phyloP scores from a whole-genome alignment of 495 filamentous ascomycete genomes.

The Penicillium cinerascens region DNA sequence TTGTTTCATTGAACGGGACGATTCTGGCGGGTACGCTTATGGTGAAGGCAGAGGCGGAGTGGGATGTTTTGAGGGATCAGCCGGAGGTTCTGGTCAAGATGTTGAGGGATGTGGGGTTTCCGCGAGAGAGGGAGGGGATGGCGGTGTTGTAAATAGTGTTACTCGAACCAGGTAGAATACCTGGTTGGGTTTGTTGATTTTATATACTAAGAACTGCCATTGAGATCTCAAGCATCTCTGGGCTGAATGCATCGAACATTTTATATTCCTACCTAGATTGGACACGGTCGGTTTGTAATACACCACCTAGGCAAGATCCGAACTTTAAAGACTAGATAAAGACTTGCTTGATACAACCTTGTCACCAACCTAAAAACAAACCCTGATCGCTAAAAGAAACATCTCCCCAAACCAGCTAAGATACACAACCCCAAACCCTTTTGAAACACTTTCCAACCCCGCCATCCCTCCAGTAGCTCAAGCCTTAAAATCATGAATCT shows the following conservation, averaged over 20 bases:
- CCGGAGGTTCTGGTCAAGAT: slow-evolving; percentile 50
- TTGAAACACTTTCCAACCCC: no score
- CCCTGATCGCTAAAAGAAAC: neutral
- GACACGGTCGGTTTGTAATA: no score
- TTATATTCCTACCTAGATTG: no score
- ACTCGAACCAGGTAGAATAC: no score
- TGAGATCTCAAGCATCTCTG: no score
- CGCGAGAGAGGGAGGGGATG: slow-evolving; percentile 22
- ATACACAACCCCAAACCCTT: neutral
- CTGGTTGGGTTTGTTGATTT: no score
- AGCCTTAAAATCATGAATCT: slow-evolving; percentile 25
- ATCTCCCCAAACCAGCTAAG: neutral
- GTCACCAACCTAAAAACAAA: neutral
- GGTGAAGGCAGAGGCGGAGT: slow-evolving; percentile 71
- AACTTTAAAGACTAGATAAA: no score
- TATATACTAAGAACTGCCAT: no score
- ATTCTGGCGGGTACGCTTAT: slow-evolving; percentile 76
- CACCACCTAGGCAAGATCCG: no score
- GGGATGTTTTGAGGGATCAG: slow-evolving; percentile 56
- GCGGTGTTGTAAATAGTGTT: neutral
- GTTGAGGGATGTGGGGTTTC: slow-evolving; percentile 59
- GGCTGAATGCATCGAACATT: no score
- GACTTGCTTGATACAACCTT: no score
- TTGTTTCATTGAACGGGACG: slow-evolving; percentile 71
- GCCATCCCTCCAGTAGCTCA: neutral